Percentiles rank a stretch among this genome's conserved stretches.
These are phyloP conservation scores for Podospora sp. DNA, from an alignment of 495 filamentous ascomycete species.

Conservation along the genomic window DNA sequence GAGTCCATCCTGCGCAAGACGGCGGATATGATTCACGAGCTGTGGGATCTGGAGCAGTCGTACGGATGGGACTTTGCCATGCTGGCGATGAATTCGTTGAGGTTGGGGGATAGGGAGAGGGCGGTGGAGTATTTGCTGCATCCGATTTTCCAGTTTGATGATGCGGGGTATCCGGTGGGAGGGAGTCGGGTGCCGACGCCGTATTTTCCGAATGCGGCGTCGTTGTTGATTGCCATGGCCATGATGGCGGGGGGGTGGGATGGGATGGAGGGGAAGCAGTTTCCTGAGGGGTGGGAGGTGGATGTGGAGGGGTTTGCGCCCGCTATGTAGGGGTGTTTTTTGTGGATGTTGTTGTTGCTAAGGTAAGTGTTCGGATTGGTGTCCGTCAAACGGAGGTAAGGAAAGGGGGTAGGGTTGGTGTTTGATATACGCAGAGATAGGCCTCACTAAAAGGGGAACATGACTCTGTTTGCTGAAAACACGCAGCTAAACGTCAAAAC, in stretches of 20 bases:
- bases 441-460: no score
- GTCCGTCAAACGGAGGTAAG: background rate
- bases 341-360: background rate
- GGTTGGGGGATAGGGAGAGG: slow-evolving; percentile 48
- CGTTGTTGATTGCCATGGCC: slow-evolving; percentile 52
- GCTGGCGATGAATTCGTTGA: slow-evolving; percentile 56
- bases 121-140: slow-evolving; percentile 54
- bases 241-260: slow-evolving; percentile 62
- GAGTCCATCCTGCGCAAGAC: slow-evolving; percentile 45
- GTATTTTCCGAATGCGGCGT: slow-evolving; percentile 55
- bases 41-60: slow-evolving; percentile 51
- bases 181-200: slow-evolving; percentile 56
- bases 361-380: no score
- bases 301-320: slow-evolving; percentile 50
- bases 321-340: slow-evolving; percentile 26
- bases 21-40: slow-evolving; percentile 44
- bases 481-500: background rate
- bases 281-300: slow-evolving; percentile 50
- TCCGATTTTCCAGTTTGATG: slow-evolving; percentile 52
- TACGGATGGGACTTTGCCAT: slow-evolving; percentile 60
- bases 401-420: no score
- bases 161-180: slow-evolving; percentile 55
- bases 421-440: no score
- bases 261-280: slow-evolving; percentile 45
- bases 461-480: slow-evolving; percentile 41